phyloP scores from a whole-genome alignment of 495 filamentous ascomycete genomes.

The Talaromyces trachyspermus region DNA sequence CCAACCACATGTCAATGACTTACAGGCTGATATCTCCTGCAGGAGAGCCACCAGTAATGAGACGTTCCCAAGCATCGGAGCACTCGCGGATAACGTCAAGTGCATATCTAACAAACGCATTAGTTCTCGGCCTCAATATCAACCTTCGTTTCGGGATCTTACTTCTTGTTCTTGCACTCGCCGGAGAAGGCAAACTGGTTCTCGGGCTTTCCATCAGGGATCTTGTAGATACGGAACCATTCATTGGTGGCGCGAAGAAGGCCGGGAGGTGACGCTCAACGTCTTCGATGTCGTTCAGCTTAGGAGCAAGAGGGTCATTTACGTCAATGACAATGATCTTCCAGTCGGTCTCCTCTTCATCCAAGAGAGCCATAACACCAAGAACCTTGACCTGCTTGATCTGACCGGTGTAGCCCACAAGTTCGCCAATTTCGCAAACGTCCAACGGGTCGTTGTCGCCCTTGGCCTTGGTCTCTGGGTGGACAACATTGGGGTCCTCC shows the following conservation, averaged over 20 bases:
- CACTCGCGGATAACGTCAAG: conserved; percentile 93
- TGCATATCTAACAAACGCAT: conserved; percentile 59
- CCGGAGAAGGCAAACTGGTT: conserved; percentile 99
- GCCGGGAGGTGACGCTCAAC: conserved; percentile 98
- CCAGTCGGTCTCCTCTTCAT: conserved; percentile 99
- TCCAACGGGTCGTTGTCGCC: conserved; percentile 99
- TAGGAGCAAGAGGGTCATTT: conserved; percentile 91
- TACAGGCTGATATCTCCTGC: conserved; percentile 75
- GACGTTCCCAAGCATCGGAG: conserved; percentile 90
- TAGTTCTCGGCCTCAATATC: conserved; percentile 16
- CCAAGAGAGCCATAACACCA: conserved; percentile 97
- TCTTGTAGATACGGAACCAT: conserved; percentile 99
- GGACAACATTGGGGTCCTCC: conserved; percentile 93
- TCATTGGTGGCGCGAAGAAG: conserved; percentile 97
- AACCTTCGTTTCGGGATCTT: background rate
- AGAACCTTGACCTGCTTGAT: conserved; percentile 99
- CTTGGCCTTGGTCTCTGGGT: conserved; percentile 99
- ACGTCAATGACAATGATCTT: conserved; percentile 99
- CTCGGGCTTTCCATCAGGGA: conserved; percentile 99
- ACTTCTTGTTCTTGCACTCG: conserved; percentile 99
- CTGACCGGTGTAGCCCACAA: conserved; percentile 90
- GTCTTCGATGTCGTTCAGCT: conserved; percentile 98
- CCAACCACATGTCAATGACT: conserved; percentile 29
- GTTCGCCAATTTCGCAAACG: conserved; percentile 98
- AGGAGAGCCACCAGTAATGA: conserved; percentile 80